Evolutionary conservation across 2,329 filamentous ascomycete species (phyloP).

Genomic region (Xylaria sp.): DNA sequence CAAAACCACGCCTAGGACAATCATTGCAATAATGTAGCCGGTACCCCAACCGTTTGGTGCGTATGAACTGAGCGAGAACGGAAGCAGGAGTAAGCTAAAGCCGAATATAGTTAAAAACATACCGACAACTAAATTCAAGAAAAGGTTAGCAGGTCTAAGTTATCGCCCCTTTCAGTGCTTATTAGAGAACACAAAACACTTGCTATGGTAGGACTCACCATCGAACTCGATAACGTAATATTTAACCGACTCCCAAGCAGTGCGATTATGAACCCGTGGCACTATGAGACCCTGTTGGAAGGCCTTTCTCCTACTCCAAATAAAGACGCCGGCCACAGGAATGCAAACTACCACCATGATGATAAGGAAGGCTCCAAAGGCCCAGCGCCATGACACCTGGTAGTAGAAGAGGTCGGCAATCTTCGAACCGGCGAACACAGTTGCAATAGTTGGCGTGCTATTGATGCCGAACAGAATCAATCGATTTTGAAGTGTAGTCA

Average conservation of each 20-base stretch:
- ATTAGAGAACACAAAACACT: no score
- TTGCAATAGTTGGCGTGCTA: constrained; percentile 56
- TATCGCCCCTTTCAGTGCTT: no score
- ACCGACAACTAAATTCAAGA: constrained; percentile 53
- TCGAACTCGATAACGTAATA: constrained; percentile 70
- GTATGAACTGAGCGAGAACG: constrained; percentile 13
- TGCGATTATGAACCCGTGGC: constrained; percentile 51
- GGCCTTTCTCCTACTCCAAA: constrained; percentile 57
- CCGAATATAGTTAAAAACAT: constrained; percentile 62
- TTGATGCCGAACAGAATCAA: constrained; percentile 57
- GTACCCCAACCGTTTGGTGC: constrained; percentile 19
- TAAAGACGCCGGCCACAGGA: constrained; percentile 52
- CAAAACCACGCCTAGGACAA: constrained; percentile 2
- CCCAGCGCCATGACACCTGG: constrained; percentile 56
- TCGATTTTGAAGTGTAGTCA: constrained; percentile 55
- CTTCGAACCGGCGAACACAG: constrained; percentile 56
- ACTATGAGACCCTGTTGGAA: constrained; percentile 58
- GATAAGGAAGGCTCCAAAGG: constrained; percentile 71
- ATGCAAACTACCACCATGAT: constrained; percentile 63
- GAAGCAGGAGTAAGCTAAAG: constrained; percentile 34
- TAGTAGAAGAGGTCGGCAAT: constrained; percentile 54
- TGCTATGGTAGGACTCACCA: constrained; percentile 44
- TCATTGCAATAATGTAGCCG: constrained; percentile 20
- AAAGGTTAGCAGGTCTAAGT: constrained; percentile 7
- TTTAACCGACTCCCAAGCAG: constrained; percentile 57